These are phyloP conservation scores for Ogataea siamensis DNA, from an alignment of 805 yeast genomes.

Conservation along the genomic window DNA sequence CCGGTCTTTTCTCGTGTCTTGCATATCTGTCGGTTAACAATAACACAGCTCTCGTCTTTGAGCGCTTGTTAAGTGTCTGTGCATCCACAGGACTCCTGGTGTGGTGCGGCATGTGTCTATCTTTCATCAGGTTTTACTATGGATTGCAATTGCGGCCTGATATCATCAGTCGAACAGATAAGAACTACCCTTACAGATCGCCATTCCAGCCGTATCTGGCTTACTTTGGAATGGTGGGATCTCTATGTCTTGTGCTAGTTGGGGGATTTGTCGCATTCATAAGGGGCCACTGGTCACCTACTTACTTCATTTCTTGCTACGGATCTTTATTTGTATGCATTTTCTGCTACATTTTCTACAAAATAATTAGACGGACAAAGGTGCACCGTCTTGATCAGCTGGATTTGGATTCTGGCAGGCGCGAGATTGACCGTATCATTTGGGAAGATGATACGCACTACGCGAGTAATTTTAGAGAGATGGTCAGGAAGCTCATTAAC, in stretches of 20 bases:
- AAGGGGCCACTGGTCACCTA: constrained; percentile 46
- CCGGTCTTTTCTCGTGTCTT: constrained; percentile 58
- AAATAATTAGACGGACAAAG: constrained; percentile 58
- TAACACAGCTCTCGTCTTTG: constrained; percentile 61
- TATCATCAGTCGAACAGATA: constrained; percentile 52
- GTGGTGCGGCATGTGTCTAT: constrained; percentile 68
- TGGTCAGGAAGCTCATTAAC: constrained; percentile 24
- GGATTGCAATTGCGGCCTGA: constrained; percentile 56
- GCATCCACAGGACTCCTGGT: constrained; percentile 75
- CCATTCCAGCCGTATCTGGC: constrained; percentile 57
- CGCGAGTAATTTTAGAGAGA: constrained; percentile 33
- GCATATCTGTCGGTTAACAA: constrained; percentile 60
- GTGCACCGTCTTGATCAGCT: constrained; percentile 67
- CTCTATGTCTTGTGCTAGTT: constrained; percentile 40
- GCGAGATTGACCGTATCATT: constrained; percentile 75
- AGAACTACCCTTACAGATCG: constrained; percentile 53
- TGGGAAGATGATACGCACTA: constrained; percentile 70
- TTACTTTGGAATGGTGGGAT: constrained; percentile 44
- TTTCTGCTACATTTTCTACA: constrained; percentile 47
- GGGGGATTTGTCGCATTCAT: constrained; percentile 55
- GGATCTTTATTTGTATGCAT: constrained; percentile 48
- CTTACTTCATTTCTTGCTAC: constrained; percentile 52
- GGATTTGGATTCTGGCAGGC: constrained; percentile 80
- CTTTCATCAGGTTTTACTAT: constrained; percentile 52
- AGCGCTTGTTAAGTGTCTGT: constrained; percentile 61